Conservation (phyloP, 2,329 filamentous ascomycete species). For the Aspergillus sp. region DNA sequence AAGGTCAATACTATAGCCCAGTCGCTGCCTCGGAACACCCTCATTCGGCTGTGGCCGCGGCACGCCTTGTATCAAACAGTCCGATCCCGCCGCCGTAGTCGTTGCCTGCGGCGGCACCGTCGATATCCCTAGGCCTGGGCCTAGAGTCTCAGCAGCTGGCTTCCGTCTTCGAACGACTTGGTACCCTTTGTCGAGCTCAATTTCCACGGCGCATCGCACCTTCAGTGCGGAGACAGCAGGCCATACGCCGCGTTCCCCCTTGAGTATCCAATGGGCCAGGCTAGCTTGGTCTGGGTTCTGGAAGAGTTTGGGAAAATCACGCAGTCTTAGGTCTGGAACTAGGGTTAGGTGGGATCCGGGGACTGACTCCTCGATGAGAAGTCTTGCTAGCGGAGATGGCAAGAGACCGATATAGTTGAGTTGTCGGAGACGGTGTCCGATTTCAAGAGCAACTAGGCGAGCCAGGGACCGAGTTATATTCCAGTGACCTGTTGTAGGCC, state of each 20-base stretch:
- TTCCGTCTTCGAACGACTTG: constrained; percentile 64
- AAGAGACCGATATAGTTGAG: constrained; percentile 75
- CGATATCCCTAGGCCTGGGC: neutral
- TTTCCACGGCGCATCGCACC: constrained; percentile 80
- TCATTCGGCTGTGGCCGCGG: constrained; percentile 29
- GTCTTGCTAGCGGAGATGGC: constrained; percentile 67
- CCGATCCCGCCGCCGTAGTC: neutral
- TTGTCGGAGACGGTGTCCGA: constrained; percentile 78
- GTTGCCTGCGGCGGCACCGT: neutral
- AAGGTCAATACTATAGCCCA: constrained; percentile 20
- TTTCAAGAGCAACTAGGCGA: constrained; percentile 70
- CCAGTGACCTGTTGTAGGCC: constrained; percentile 57
- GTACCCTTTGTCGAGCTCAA: constrained; percentile 83
- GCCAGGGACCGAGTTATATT: constrained; percentile 57
- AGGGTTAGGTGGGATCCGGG: constrained; percentile 77
- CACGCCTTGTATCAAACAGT: neutral
- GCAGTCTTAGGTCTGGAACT: constrained; percentile 72
- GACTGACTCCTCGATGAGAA: constrained; percentile 79
- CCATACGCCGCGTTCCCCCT: constrained; percentile 88
- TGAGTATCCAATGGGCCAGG: constrained; percentile 79
- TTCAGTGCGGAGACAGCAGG: constrained; percentile 80
- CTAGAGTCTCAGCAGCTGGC: constrained; percentile 28
- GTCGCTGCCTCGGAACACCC: constrained; percentile 25
- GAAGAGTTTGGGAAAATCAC: constrained; percentile 76
- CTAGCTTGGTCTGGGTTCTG: constrained; percentile 75